phyloP scores from a whole-genome alignment of 1,284 basidiomycete species.

The Rhodotorula sp. region DNA sequence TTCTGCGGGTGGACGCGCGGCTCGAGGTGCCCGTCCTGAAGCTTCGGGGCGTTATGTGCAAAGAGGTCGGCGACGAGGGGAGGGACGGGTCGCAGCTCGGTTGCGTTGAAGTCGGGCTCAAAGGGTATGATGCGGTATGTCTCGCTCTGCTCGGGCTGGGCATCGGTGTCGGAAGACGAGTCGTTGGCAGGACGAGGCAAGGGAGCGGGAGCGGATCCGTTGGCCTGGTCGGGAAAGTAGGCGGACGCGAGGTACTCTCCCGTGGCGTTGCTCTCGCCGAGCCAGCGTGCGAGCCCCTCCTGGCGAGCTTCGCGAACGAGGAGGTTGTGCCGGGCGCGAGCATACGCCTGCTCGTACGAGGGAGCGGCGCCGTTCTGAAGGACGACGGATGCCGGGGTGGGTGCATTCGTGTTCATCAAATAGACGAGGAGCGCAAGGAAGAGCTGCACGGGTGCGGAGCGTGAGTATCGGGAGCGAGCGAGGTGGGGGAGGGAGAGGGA shows the following conservation, averaged over 20 bases:
- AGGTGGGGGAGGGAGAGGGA: neutral
- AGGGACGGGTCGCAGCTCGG: slow-evolving; percentile 23
- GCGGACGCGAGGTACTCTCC: slow-evolving; percentile 13
- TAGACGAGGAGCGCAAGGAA: slow-evolving; percentile 44
- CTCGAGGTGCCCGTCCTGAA: slow-evolving; percentile 9
- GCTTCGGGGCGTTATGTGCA: neutral
- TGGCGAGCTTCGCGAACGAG: slow-evolving; percentile 13
- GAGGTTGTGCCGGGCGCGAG: neutral
- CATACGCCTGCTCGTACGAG: neutral
- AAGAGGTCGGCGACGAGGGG: slow-evolving; percentile 9
- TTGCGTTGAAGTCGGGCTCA: neutral
- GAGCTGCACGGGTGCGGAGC: slow-evolving; percentile 10
- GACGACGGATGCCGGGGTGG: neutral
- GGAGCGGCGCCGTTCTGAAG: neutral
- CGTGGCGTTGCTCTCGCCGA: slow-evolving; percentile 10
- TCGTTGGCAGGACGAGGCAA: neutral
- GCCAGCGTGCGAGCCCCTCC: slow-evolving; percentile 30
- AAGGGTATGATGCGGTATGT: slow-evolving; percentile 13
- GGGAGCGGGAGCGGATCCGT: slow-evolving; percentile 3
- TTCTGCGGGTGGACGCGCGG: slow-evolving; percentile 39
- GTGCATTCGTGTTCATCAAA: slow-evolving; percentile 31
- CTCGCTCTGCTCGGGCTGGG: neutral
- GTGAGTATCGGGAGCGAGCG: neutral
- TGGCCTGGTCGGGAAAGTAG: slow-evolving; percentile 19
- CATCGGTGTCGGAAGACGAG: neutral